These are phyloP conservation scores for Colletotrichum plurivorum DNA, from an alignment of 2,329 filamentous ascomycete species.

Conservation along the genomic window DNA sequence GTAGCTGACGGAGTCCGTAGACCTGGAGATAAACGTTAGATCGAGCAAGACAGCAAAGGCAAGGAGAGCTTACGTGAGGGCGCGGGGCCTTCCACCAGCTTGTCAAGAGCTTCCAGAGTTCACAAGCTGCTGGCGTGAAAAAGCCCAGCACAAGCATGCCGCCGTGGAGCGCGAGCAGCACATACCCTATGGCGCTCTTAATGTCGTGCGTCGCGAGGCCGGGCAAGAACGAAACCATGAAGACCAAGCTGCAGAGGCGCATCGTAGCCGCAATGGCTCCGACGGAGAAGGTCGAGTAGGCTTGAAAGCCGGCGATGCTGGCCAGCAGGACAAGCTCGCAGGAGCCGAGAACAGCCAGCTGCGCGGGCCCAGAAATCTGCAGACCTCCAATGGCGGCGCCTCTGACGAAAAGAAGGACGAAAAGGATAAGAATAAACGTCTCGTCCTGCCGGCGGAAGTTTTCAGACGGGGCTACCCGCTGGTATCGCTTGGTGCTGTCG, in stretches of 20 bases:
- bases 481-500: constrained; percentile 76
- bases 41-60: not conserved
- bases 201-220: constrained; percentile 73
- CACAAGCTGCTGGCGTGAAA: constrained; percentile 70
- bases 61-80: constrained; percentile 37
- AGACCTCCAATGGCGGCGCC: constrained; percentile 78
- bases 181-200: constrained; percentile 79
- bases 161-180: constrained; percentile 75
- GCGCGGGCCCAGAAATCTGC: constrained; percentile 69
- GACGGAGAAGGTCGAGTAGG: constrained; percentile 34
- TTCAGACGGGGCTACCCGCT: constrained; percentile 66
- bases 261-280: constrained; percentile 32
- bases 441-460: constrained; percentile 56
- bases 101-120: constrained; percentile 26
- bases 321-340: constrained; percentile 76
- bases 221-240: constrained; percentile 64
- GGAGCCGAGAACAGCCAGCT: constrained; percentile 77
- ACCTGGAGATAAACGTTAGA: constrained; percentile 9
- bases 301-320: constrained; percentile 39
- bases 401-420: constrained; percentile 74
- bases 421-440: constrained; percentile 72
- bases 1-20: constrained; percentile 47
- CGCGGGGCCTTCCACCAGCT: constrained; percentile 16
- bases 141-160: constrained; percentile 78
- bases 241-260: constrained; percentile 64